Percentiles rank a stretch among this genome's conserved stretches.
Conservation (phyloP, 306 rosid species). For the Rosa multiflora region DNA sequence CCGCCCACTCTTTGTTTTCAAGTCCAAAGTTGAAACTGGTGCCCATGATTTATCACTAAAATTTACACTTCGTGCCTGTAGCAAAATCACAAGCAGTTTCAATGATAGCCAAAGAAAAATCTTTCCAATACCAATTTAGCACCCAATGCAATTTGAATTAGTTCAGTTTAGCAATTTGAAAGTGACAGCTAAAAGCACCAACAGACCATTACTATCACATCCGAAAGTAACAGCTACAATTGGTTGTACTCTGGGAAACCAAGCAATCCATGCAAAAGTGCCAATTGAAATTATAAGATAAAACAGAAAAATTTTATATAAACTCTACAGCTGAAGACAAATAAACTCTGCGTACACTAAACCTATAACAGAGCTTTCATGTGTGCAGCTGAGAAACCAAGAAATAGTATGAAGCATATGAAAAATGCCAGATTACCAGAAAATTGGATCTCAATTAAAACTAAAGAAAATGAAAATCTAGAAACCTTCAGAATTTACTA, state of each 20-base stretch:
- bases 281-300: background rate
- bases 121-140: background rate
- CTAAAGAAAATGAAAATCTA: background rate
- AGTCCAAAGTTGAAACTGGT: conserved; percentile 41
- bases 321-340: background rate
- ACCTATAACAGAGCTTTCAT: conserved; percentile 3
- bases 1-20: conserved; percentile 41
- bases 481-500: background rate
- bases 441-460: background rate
- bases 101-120: background rate
- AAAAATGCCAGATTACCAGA: background rate
- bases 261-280: background rate
- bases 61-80: conserved; percentile 55
- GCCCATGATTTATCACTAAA: conserved; percentile 61
- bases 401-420: background rate
- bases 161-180: background rate
- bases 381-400: conserved; percentile 15
- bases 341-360: background rate
- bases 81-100: conserved; percentile 21
- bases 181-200: background rate
- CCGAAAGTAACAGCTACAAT: background rate
- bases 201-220: background rate
- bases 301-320: background rate
- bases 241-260: background rate
- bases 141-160: background rate